Percentiles rank a stretch among this genome's conserved stretches.
These are phyloP conservation scores for Periglandula ipomoeae DNA, from an alignment of 2,329 filamentous ascomycete species.

Conservation along the genomic window DNA sequence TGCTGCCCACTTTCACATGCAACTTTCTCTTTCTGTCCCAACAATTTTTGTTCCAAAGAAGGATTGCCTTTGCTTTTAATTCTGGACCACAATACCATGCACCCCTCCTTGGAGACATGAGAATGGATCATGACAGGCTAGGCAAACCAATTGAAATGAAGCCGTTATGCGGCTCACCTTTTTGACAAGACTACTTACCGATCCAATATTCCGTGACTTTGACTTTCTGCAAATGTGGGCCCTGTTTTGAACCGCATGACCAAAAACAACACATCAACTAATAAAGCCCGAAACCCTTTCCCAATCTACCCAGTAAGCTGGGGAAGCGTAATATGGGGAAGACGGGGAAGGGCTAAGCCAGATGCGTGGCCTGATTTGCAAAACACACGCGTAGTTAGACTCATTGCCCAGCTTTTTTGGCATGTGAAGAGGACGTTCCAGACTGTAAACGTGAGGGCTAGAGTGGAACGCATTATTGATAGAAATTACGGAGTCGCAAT, in stretches of 20 bases:
- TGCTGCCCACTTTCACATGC: slow-evolving; percentile 2
- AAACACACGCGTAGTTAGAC: neutral
- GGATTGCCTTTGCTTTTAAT: neutral
- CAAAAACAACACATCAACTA: no score
- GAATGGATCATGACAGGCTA: neutral
- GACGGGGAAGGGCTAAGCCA: neutral
- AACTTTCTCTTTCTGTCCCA: neutral
- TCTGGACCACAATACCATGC: no score
- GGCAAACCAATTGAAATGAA: slow-evolving; percentile 1
- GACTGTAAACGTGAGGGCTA: no score
- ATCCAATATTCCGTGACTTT: neutral
- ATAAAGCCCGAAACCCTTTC: slow-evolving; percentile 3
- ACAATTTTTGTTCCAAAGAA: neutral
- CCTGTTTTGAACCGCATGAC: neutral
- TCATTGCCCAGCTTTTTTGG: neutral
- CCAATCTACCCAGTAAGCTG: neutral
- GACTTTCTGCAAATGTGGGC: neutral
- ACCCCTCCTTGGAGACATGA: neutral
- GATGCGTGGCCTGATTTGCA: neutral
- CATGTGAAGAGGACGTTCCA: neutral
- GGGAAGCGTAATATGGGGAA: no score
- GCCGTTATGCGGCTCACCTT: neutral
- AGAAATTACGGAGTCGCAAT: neutral
- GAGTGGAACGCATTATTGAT: no score
- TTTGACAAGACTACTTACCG: neutral